Evolutionary conservation across 192 early-diverging fungal species (phyloP).

Genomic region (Entrophospora sp.): DNA sequence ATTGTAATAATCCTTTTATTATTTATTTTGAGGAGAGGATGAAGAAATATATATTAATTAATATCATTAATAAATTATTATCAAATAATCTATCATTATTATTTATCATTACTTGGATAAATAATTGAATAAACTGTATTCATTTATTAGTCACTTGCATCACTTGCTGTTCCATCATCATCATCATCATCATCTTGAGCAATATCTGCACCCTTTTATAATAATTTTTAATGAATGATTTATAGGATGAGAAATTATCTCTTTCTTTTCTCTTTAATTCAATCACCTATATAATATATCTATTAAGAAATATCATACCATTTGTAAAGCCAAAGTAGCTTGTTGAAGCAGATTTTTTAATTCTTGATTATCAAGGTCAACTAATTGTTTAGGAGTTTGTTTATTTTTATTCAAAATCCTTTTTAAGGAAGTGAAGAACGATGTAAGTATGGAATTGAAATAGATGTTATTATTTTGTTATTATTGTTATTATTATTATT

Average conservation of each 20-base stretch:
- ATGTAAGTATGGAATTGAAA: background rate
- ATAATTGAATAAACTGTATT: too few relatives aligned
- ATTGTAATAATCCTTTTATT: too few relatives aligned
- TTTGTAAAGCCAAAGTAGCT: slow-evolving; percentile 4
- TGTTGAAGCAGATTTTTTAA: slow-evolving; percentile 18
- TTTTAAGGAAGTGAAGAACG: background rate
- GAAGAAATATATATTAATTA: too few relatives aligned
- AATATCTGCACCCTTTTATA: slow-evolving; percentile 13
- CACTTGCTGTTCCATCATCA: too few relatives aligned
- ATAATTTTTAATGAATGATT: background rate
- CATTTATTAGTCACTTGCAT: too few relatives aligned
- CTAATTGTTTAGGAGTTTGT: slow-evolving; percentile 11
- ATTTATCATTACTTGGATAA: too few relatives aligned
- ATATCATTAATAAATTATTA: too few relatives aligned
- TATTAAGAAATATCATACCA: background rate
- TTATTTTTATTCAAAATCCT: slow-evolving; percentile 20
- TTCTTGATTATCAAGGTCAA: slow-evolving; percentile 9
- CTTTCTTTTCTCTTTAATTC: too few relatives aligned
- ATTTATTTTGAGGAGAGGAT: too few relatives aligned
- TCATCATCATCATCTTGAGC: slow-evolving; percentile 6
- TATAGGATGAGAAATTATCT: background rate
- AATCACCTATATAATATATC: too few relatives aligned
- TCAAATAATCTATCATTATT: too few relatives aligned
- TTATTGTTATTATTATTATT: background rate
- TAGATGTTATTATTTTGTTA: background rate